Evolutionary conservation across 208 protist species (phyloP).

Genomic region (Crithidia acanthocephali): DNA sequence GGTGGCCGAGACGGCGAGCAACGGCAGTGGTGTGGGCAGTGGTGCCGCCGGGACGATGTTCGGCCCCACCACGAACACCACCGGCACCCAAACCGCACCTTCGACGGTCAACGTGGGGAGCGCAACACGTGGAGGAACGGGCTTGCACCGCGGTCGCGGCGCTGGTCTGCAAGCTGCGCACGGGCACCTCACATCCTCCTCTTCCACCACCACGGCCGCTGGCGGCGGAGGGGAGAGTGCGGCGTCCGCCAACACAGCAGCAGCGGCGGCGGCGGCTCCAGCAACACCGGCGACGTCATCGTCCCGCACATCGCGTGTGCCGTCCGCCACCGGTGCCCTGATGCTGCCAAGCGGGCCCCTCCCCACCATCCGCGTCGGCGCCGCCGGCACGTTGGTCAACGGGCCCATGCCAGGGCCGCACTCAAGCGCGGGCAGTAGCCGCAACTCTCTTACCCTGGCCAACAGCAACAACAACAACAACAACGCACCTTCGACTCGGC

Average conservation of each 20-base stretch:
- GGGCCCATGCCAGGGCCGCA: slow-evolving; percentile 2
- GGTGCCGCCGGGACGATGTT: slow-evolving; percentile 28
- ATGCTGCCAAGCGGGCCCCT: slow-evolving; percentile 1
- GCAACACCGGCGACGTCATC: neutral
- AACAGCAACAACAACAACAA: neutral
- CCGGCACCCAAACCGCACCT: no score
- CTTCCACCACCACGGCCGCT: no score
- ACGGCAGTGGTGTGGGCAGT: neutral
- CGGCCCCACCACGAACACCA: neutral
- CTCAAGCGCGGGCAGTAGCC: neutral
- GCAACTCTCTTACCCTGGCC: neutral
- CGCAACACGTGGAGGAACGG: slow-evolving; percentile 1
- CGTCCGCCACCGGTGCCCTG: neutral
- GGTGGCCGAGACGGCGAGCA: neutral
- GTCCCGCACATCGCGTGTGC: neutral
- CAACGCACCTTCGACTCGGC: neutral
- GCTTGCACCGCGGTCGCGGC: slow-evolving; percentile 27
- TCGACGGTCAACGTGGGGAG: neutral
- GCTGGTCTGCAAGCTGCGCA: slow-evolving; percentile 6
- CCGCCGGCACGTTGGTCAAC: slow-evolving; percentile 14
- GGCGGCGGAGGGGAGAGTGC: no score
- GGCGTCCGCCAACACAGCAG: no score
- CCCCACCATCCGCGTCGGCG: slow-evolving; percentile 11
- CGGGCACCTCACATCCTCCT: no score
- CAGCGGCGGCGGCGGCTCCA: neutral